Evolutionary conservation across 1,284 basidiomycete genomes (phyloP).

Genomic region (Inonotus obliquus): DNA sequence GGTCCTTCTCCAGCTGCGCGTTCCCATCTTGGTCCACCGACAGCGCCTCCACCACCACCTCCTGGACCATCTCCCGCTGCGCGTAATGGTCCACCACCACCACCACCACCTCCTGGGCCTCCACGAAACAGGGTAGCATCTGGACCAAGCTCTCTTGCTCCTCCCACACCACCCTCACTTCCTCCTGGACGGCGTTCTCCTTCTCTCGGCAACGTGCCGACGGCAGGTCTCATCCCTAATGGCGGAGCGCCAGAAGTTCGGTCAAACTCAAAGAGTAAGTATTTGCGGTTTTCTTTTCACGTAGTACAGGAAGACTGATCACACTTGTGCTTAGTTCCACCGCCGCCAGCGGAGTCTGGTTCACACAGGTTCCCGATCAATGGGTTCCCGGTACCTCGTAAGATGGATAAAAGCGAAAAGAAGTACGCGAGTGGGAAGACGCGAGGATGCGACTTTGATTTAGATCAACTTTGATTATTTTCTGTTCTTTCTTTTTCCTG

Average conservation of each 20-base stretch:
- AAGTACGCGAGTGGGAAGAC: conserved; percentile 60
- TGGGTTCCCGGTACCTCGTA: conserved; percentile 73
- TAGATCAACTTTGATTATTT: conserved; percentile 39
- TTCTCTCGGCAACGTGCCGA: conserved; percentile 19
- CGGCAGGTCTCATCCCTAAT: conserved; percentile 21
- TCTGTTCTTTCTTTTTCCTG: not conserved
- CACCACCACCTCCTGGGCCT: conserved; percentile 19
- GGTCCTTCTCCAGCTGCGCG: conserved; percentile 19
- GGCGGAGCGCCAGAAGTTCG: conserved; percentile 20
- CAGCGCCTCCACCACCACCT: conserved; percentile 30
- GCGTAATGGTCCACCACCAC: conserved; percentile 24
- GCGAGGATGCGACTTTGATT: conserved; percentile 65
- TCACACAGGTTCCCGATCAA: conserved; percentile 63
- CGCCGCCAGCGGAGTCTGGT: conserved; percentile 67
- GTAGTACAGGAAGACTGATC: conserved; percentile 2
- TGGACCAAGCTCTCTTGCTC: conserved; percentile 4
- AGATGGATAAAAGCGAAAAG: conserved; percentile 45
- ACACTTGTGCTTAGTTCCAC: conserved; percentile 49
- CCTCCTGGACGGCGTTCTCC: conserved; percentile 24
- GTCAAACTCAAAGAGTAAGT: conserved; percentile 50
- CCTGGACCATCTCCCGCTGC: conserved; percentile 31
- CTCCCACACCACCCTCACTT: conserved; percentile 20
- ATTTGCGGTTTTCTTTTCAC: conserved; percentile 8
- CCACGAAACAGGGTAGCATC: conserved; percentile 14
- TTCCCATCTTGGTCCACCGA: conserved; percentile 1